These are phyloP conservation scores for Metschnikowia gruessii DNA, from an alignment of 805 yeast species.

Conservation along the genomic window DNA sequence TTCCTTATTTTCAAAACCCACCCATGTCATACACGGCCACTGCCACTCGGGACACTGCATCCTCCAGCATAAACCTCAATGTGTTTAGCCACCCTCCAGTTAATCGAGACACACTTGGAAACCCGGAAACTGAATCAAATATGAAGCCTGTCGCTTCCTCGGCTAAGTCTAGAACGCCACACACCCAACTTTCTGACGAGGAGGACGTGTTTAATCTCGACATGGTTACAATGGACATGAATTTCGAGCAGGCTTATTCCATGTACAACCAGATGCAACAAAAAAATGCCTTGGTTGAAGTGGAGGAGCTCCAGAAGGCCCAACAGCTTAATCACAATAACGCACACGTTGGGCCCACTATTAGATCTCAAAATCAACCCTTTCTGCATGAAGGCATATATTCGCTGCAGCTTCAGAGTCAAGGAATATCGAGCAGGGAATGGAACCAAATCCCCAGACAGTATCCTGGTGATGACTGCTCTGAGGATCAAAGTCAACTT, in stretches of 20 bases:
- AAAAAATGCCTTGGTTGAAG: constrained; percentile 32
- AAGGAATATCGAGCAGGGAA: background rate
- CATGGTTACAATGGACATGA: constrained; percentile 41
- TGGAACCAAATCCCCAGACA: constrained; percentile 10
- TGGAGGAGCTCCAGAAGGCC: constrained; percentile 39
- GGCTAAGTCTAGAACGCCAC: background rate
- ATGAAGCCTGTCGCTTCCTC: constrained; percentile 4
- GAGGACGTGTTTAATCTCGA: constrained; percentile 26
- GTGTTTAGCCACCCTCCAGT: constrained; percentile 16
- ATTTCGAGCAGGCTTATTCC: constrained; percentile 44
- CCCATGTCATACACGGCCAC: constrained; percentile 20
- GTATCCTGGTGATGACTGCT: constrained; percentile 4
- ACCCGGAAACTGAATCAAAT: background rate
- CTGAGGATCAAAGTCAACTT: background rate
- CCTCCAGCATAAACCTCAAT: constrained; percentile 16
- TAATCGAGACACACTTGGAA: constrained; percentile 2
- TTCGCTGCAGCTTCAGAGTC: background rate
- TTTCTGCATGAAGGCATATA: background rate
- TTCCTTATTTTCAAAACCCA: background rate
- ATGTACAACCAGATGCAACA: constrained; percentile 41
- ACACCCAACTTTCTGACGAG: constrained; percentile 17
- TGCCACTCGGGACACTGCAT: constrained; percentile 14
- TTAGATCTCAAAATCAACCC: background rate
- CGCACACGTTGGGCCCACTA: background rate
- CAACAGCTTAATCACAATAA: constrained; percentile 28